These are phyloP conservation scores for Cucumis sativus DNA, from an alignment of 306 rosid species.

Conservation along the genomic window DNA sequence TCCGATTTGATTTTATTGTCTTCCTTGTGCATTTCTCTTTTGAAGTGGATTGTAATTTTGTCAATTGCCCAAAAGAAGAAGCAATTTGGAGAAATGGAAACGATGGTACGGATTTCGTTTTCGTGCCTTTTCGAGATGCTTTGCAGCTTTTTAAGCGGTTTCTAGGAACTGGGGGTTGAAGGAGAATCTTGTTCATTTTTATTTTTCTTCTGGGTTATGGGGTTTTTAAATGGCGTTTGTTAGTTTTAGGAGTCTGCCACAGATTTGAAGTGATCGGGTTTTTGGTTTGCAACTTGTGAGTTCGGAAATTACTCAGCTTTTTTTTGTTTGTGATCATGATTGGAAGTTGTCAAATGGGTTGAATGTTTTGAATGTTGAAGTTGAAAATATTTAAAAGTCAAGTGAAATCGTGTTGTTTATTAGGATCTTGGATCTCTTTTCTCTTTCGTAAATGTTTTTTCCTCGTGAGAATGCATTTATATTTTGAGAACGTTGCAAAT, in stretches of 20 bases:
- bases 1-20: background rate
- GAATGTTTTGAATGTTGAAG: background rate
- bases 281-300: background rate
- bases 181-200: background rate
- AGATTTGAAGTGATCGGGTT: background rate
- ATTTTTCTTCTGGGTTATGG: background rate
- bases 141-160: background rate
- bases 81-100: background rate
- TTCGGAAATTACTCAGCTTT: background rate
- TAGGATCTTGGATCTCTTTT: background rate
- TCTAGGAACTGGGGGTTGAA: background rate
- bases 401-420: slow-evolving; percentile 1
- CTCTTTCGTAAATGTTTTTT: background rate
- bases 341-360: background rate
- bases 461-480: background rate
- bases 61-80: background rate
- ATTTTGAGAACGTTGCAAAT: background rate
- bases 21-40: background rate
- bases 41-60: background rate
- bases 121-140: background rate
- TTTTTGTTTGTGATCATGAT: background rate
- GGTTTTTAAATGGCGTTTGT: background rate
- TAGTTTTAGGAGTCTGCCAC: background rate
- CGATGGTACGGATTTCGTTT: background rate
- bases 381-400: background rate